These are phyloP conservation scores for Chalaropsis thielavioides DNA, from an alignment of 2,329 filamentous ascomycete species.

Conservation along the genomic window DNA sequence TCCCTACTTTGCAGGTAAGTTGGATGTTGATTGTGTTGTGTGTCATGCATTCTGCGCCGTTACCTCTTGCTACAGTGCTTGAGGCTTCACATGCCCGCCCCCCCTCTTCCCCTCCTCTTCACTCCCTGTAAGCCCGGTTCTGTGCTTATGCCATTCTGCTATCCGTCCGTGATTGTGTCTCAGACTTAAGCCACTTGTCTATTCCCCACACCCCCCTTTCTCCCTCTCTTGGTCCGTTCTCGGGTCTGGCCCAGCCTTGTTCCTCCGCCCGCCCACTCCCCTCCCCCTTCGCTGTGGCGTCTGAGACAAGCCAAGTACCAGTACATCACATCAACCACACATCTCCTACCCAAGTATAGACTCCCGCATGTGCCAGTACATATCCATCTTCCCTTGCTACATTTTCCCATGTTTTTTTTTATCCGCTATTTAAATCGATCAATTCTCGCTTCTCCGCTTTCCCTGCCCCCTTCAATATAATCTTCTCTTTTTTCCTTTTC, in stretches of 20 bases:
- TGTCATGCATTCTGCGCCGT: not conserved
- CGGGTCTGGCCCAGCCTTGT: not conserved
- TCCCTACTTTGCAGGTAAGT: constrained; percentile 9
- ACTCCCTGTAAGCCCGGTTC: not conserved
- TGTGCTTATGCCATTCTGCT: constrained; percentile 3
- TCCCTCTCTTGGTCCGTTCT: too few species aligned
- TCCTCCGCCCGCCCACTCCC: not conserved
- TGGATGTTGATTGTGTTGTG: not conserved
- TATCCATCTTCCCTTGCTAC: not conserved
- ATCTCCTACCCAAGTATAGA: constrained; percentile 27
- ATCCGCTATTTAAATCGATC: constrained; percentile 2
- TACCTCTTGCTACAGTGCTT: not conserved
- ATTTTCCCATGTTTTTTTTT: constrained; percentile 2
- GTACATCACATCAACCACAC: not conserved
- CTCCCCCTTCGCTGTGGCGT: not conserved
- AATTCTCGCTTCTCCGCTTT: not conserved
- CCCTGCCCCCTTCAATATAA: not conserved
- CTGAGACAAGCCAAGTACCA: not conserved
- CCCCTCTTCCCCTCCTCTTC: not conserved
- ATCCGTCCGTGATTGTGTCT: not conserved
- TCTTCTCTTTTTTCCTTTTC: constrained; percentile 5
- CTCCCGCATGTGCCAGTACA: constrained; percentile 23
- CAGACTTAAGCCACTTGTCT: not conserved
- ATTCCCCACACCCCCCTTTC: not conserved
- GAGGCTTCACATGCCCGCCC: not conserved